Base-by-base conservation (phyloP, 192 early-diverging fungal species). In the Phycomyces blakesleeanus region DNA sequence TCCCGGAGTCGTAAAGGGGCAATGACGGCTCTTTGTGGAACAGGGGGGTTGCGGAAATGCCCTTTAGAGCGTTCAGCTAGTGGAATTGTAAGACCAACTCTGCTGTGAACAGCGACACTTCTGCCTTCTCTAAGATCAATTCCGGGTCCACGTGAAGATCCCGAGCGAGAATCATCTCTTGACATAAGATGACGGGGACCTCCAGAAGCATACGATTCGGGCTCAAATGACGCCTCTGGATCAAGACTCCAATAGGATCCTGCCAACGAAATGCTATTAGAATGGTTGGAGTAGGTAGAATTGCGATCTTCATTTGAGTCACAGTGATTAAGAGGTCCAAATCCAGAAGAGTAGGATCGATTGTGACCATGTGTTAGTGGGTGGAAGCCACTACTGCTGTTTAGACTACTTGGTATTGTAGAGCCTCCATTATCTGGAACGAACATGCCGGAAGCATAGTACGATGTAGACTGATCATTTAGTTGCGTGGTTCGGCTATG, bases 171-270 rank as follows among this genome's bases (percentile, higher is more conserved):
- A 24, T 44, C 34, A 39, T 53, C n/a, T 10, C 42, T 51, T 15
- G 53, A 10, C 25, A 42, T 9, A n/a, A 52, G 21, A 51, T 63
- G 61, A 18, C 34, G 51, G 5, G 50, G 51, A 3, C 57, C 57
- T 24, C 57, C 40, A 54, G 26, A 29, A 34, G 53, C 49, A 49
- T 42, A 61, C 18, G 44, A 61, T 1, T 50, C 50, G 49, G 59
- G 44, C 12, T 42, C 59, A 42, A 61, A 50, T 0, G 59, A 61
- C 14, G 44, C 59, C 18, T 61, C 59, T 3, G 59, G 59, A 51
- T 61, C 59, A 25, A 51, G 25, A 40, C 51, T 55, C 1, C 54
- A 27, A 24, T 68, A 60, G n/a, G 59, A 55, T 41, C 60, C 59
- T 38, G 59, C 51, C 18, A 68, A n/a, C 0, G 66, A 68, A 5